Conservation (phyloP, 441 rosid genomes). For the Capsella rubella region DNA sequence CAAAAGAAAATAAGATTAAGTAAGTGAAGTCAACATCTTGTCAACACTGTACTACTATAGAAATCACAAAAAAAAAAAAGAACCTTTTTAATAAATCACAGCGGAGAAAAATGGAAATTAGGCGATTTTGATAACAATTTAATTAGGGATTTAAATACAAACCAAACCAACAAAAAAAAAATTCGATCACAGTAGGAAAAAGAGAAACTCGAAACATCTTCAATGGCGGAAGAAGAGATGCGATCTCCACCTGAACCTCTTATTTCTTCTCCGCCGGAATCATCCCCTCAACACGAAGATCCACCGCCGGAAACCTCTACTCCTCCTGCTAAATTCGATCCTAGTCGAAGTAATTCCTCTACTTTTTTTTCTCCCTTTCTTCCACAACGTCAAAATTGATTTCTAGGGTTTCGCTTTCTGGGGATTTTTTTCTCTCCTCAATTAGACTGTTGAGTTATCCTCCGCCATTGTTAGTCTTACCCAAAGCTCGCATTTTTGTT, state of each 20-base stretch:
- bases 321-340: slow-evolving; percentile 60
- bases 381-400: slow-evolving; percentile 18
- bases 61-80: neutral
- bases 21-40: neutral
- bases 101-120: neutral
- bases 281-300: slow-evolving; percentile 29
- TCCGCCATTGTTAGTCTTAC: slow-evolving; percentile 26
- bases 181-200: neutral
- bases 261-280: slow-evolving; percentile 29
- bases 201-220: slow-evolving; percentile 18
- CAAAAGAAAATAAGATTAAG: neutral
- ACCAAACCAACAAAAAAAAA: neutral
- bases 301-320: slow-evolving; percentile 35
- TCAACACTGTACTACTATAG: neutral
- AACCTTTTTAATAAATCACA: neutral
- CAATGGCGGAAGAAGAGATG: slow-evolving; percentile 49
- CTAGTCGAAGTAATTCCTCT: slow-evolving; percentile 72
- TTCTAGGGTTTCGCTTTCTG: slow-evolving; percentile 33
- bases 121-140: neutral
- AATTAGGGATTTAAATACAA: too few relatives aligned
- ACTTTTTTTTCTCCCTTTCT: slow-evolving; percentile 1
- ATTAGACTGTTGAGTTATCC: neutral
- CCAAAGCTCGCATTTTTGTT: slow-evolving; percentile 1
- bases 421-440: neutral
- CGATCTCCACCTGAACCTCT: slow-evolving; percentile 35